phyloP scores from a whole-genome alignment of 345 rosid genomes.

The Eucalyptus curtisii region DNA sequence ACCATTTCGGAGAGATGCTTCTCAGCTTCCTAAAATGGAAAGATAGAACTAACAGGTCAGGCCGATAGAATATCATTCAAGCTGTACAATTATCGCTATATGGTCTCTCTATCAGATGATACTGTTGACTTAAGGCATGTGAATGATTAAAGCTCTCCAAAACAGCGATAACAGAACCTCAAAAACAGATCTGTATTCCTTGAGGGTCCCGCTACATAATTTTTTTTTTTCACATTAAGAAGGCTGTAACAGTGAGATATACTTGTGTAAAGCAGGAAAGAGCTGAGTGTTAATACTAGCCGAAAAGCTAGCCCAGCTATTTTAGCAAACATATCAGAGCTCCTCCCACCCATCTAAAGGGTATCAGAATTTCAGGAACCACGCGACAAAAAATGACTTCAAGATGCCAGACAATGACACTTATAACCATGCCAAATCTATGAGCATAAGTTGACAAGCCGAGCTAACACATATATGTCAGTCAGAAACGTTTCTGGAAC shows the following conservation, averaged over 20 bases:
- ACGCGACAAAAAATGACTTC: background rate
- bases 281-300: background rate
- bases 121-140: background rate
- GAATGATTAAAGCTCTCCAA: background rate
- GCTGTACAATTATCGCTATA: background rate
- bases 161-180: background rate
- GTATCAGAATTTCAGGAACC: background rate
- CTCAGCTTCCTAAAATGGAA: constrained; percentile 66
- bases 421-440: background rate
- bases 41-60: background rate
- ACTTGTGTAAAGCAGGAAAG: background rate
- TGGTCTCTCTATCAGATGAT: background rate
- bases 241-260: background rate
- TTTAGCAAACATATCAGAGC: background rate
- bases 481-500: background rate
- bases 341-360: background rate
- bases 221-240: background rate
- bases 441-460: background rate
- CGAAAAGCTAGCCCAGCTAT: background rate
- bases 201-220: background rate
- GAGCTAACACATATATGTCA: background rate
- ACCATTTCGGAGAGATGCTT: constrained; percentile 99
- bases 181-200: background rate
- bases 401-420: background rate
- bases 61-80: background rate